A percentile compares a stretch with the other conserved stretches of the same genome.
Conservation (phyloP, 148 eudicot species). For the Diospyros kaki region DNA sequence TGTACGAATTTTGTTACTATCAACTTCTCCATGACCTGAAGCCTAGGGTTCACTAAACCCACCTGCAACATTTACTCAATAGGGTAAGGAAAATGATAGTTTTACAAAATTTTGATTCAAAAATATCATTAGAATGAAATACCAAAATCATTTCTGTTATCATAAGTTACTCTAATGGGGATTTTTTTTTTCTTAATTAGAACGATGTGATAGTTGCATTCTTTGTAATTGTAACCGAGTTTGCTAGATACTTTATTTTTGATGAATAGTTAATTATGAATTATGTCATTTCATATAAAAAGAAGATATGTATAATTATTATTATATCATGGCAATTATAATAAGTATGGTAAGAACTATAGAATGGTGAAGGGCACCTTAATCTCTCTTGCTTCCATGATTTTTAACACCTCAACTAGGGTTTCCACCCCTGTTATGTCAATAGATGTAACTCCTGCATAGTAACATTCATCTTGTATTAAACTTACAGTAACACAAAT, state of each 20-base stretch:
- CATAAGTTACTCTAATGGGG: no score
- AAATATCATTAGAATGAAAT: not conserved
- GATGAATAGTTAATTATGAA: no score
- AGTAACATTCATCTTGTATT: constrained; percentile 2
- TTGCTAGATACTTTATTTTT: no score
- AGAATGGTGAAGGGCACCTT: constrained; percentile 30
- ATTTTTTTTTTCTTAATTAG: no score
- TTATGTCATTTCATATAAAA: no score
- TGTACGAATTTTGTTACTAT: constrained; percentile 45
- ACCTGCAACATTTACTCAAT: constrained; percentile 27
- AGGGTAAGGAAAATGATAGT: no score
- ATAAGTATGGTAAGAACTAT: no score
- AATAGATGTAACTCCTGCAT: constrained; percentile 72
- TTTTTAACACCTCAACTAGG: constrained; percentile 48
- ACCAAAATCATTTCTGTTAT: not conserved
- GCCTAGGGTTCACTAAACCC: constrained; percentile 62
- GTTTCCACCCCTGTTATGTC: constrained; percentile 82
- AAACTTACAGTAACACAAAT: not conserved
- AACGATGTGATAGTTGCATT: no score
- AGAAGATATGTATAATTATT: not conserved
- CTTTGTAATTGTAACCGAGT: no score
- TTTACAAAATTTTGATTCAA: no score
- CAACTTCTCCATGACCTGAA: constrained; percentile 71
- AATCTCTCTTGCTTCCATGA: constrained; percentile 39
- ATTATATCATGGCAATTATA: not conserved